These are phyloP conservation scores for Kwoniella mangroviensis DNA, from an alignment of 768 basidiomycete genomes.

Conservation along the genomic window DNA sequence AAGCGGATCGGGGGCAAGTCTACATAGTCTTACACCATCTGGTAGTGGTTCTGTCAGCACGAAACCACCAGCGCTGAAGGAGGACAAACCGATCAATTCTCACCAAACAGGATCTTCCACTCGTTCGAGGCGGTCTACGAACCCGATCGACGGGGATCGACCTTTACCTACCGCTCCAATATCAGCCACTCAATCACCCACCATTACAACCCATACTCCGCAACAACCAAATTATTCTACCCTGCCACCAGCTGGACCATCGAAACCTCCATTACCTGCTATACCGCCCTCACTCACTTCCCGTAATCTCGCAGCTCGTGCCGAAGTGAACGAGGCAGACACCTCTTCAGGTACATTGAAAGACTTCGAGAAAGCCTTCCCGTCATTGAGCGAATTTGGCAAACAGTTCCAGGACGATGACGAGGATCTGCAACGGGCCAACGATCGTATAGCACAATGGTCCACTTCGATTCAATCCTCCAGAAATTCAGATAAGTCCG, in stretches of 20 bases:
- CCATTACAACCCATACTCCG: conserved; percentile 9
- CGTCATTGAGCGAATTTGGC: conserved; percentile 54
- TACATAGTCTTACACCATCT: conserved; percentile 12
- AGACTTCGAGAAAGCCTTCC: conserved; percentile 53
- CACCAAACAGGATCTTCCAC: conserved; percentile 35
- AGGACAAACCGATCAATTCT: conserved; percentile 16
- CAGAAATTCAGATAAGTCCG: conserved; percentile 6
- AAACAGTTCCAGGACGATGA: conserved; percentile 40
- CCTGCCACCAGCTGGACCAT: conserved; percentile 8
- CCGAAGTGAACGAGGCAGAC: conserved; percentile 19
- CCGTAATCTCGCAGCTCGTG: conserved; percentile 8
- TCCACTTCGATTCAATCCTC: conserved; percentile 3
- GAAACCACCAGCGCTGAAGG: conserved; percentile 5
- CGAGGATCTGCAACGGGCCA: conserved; percentile 5
- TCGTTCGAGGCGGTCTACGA: conserved; percentile 24
- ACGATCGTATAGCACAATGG: conserved; percentile 17
- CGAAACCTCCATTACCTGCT: conserved; percentile 8
- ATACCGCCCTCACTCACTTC: background rate
- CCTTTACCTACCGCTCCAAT: conserved; percentile 2
- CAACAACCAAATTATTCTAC: background rate
- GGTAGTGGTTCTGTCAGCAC: background rate
- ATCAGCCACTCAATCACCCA: background rate
- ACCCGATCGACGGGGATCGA: conserved; percentile 11
- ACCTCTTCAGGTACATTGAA: conserved; percentile 34
- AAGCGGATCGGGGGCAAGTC: conserved; percentile 24